Conservation (phyloP, 805 yeast species). For the Metschnikowia sp. region DNA sequence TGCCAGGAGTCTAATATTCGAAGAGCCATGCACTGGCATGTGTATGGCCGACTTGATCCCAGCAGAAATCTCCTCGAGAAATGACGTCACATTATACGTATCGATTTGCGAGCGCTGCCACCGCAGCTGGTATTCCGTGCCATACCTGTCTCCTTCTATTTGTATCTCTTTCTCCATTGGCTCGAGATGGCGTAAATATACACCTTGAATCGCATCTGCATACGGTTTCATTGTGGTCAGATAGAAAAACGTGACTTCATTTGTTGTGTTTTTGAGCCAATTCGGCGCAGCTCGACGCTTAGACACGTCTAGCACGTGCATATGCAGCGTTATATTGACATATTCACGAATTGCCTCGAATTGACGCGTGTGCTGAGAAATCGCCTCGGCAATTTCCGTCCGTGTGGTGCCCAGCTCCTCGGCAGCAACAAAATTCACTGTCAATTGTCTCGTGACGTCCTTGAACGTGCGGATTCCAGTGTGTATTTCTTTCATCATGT, state of each 20-base stretch:
- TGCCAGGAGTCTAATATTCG: conserved; percentile 7
- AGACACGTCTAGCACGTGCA: conserved; percentile 15
- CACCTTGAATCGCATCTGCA: conserved; percentile 13
- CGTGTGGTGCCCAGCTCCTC: conserved; percentile 15
- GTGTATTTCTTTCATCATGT: conserved; percentile 5
- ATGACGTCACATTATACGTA: conserved; percentile 9
- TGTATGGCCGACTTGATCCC: conserved; percentile 3
- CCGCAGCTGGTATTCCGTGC: conserved; percentile 14
- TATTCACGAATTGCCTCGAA: conserved; percentile 5
- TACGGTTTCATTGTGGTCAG: conserved; percentile 16
- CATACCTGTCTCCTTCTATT: conserved; percentile 10
- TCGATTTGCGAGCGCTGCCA: conserved; percentile 1
- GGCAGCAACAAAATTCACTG: conserved; percentile 15
- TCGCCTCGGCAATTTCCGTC: conserved; percentile 2
- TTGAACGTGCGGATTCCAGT: not conserved
- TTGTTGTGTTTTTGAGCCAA: conserved; percentile 8
- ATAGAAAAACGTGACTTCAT: conserved; percentile 13
- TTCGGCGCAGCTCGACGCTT: conserved; percentile 7
- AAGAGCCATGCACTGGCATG: conserved; percentile 4
- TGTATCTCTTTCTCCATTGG: not conserved
- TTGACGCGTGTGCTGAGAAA: conserved; percentile 5
- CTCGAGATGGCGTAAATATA: conserved; percentile 13
- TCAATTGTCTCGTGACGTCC: conserved; percentile 4
- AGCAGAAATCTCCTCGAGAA: conserved; percentile 2
- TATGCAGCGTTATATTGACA: conserved; percentile 2